A percentile compares a stretch with the other conserved stretches of the same genome.
phyloP scores from a whole-genome alignment of 2,329 filamentous ascomycete genomes.

The Cladosporium sp. region DNA sequence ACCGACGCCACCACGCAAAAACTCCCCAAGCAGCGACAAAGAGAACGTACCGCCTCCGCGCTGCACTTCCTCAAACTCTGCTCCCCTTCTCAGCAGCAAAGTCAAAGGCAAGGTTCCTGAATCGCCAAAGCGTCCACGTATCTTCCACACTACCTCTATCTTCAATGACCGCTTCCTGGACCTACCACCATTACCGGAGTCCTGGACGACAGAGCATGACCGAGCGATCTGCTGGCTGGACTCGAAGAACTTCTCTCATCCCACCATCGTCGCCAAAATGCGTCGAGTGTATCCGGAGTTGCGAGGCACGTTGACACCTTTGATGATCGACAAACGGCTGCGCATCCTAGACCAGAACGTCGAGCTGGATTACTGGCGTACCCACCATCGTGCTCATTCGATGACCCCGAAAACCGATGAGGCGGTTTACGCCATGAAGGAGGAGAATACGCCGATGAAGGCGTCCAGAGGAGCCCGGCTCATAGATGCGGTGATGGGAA shows the following conservation, averaged over 20 bases:
- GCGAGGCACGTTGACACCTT: slow-evolving; percentile 32
- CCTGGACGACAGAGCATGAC: slow-evolving; percentile 38
- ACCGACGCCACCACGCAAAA: slow-evolving; percentile 14
- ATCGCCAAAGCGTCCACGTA: slow-evolving; percentile 8
- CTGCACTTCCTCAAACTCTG: slow-evolving; percentile 14
- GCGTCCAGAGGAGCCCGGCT: slow-evolving; percentile 3
- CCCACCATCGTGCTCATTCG: slow-evolving; percentile 2
- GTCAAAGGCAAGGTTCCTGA: background rate
- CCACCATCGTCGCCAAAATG: slow-evolving; percentile 35
- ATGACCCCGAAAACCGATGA: background rate
- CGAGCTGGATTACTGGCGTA: slow-evolving; percentile 37
- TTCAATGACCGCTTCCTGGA: slow-evolving; percentile 31
- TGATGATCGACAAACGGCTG: slow-evolving; percentile 40
- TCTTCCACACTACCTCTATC: slow-evolving; percentile 22
- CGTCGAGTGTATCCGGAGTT: slow-evolving; percentile 36
- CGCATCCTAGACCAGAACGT: slow-evolving; percentile 39
- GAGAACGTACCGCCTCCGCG: slow-evolving; percentile 13
- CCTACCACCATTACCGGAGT: slow-evolving; percentile 34
- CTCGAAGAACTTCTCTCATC: slow-evolving; percentile 32
- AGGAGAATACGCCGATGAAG: slow-evolving; percentile 5
- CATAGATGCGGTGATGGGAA: background rate
- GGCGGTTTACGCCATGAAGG: background rate
- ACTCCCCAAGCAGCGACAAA: slow-evolving; percentile 10
- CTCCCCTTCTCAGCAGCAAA: slow-evolving; percentile 5
- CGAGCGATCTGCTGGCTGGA: slow-evolving; percentile 41